These are phyloP conservation scores for Sanghuangporus weigelae DNA, from an alignment of 1,284 basidiomycete species.

Conservation along the genomic window DNA sequence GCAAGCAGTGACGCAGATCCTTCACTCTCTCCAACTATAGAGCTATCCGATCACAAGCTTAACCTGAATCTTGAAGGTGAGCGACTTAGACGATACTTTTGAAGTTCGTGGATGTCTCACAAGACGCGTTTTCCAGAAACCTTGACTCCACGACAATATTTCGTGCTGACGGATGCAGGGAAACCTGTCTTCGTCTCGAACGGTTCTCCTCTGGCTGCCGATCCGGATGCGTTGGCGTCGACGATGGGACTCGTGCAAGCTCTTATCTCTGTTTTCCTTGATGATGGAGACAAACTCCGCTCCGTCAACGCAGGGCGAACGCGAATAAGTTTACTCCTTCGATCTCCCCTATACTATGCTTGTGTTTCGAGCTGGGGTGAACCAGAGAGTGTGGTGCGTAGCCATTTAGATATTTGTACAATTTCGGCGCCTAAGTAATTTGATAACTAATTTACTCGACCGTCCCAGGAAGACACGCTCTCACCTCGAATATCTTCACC, in stretches of 20 bases:
- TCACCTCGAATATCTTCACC: conserved; percentile 91
- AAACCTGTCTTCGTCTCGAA: conserved; percentile 79
- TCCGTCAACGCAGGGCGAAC: conserved; percentile 72
- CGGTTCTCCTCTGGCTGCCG: conserved; percentile 7
- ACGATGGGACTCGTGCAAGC: conserved; percentile 93
- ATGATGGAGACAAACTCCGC: conserved; percentile 79
- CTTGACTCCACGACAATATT: conserved; percentile 76
- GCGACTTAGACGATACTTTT: background rate
- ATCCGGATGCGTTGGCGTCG: conserved; percentile 59
- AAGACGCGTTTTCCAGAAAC: conserved; percentile 27
- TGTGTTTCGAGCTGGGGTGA: conserved; percentile 90
- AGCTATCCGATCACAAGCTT: background rate
- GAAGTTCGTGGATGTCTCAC: background rate
- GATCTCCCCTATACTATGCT: conserved; percentile 86
- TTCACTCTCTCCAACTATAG: background rate
- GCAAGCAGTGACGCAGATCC: conserved; percentile 22
- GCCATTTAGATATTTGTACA: background rate
- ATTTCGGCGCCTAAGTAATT: background rate
- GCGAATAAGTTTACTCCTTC: conserved; percentile 81
- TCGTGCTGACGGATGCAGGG: conserved; percentile 89
- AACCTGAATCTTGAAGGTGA: background rate
- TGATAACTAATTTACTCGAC: conserved; percentile 1
- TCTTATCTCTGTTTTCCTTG: conserved; percentile 86
- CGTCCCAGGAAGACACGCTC: conserved; percentile 70
- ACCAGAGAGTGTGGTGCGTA: conserved; percentile 86